Conservation (phyloP, 164 flowering plant species). For the Cinnamomum chago region DNA sequence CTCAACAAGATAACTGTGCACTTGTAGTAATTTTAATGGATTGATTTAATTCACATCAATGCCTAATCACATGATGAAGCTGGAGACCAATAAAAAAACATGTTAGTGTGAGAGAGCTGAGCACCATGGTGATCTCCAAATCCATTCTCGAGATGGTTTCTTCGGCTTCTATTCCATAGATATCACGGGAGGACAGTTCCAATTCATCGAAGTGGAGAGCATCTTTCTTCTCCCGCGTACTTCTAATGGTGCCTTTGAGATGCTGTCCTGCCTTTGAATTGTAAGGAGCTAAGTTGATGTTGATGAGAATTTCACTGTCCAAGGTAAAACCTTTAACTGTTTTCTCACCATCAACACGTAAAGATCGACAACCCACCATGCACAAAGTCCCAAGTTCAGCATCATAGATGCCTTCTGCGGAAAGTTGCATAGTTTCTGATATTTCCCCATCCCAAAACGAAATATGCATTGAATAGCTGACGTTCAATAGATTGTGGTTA, state of each 20-base stretch:
- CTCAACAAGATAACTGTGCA: too few relatives aligned
- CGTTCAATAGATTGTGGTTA: constrained; percentile 24
- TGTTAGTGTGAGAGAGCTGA: constrained; percentile 48
- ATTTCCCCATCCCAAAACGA: neutral
- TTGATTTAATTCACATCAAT: too few relatives aligned
- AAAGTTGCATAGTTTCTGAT: constrained; percentile 17
- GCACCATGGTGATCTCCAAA: constrained; percentile 49
- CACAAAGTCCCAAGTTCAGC: constrained; percentile 52
- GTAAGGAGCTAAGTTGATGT: constrained; percentile 42
- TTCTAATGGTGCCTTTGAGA: constrained; percentile 50
- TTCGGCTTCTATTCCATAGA: constrained; percentile 8
- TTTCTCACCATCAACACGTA: constrained; percentile 10
- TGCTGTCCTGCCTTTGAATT: constrained; percentile 21
- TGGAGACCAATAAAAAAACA: constrained; percentile 51
- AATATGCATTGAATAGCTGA: constrained; percentile 46
- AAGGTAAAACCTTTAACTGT: constrained; percentile 6
- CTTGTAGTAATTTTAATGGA: too few relatives aligned
- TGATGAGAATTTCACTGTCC: constrained; percentile 57
- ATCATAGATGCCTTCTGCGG: constrained; percentile 70
- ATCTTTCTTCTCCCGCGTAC: constrained; percentile 39
- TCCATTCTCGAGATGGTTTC: constrained; percentile 49
- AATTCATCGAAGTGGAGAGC: constrained; percentile 45
- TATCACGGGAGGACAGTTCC: constrained; percentile 24
- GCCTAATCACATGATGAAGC: constrained; percentile 33
- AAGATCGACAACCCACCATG: constrained; percentile 59